Percentiles rank a stretch among this genome's conserved stretches.
Conservation (phyloP, 2,329 filamentous ascomycete species). For the Fusarium xyrophilum region DNA sequence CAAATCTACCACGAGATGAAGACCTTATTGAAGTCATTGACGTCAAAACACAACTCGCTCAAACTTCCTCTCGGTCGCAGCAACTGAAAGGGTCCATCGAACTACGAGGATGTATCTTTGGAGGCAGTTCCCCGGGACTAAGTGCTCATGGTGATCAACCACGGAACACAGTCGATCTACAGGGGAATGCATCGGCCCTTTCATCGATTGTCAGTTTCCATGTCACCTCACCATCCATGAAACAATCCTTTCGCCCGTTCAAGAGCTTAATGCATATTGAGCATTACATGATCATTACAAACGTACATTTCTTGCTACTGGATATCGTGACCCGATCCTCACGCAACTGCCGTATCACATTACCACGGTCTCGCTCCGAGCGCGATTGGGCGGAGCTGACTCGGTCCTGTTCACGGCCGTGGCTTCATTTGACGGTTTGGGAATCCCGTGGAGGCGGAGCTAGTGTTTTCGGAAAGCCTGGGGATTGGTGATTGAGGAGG, state of each 20-base stretch:
- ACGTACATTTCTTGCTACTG: neutral
- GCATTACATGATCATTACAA: slow-evolving; percentile 2
- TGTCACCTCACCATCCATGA: neutral
- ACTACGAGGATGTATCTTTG: neutral
- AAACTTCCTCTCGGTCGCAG: neutral
- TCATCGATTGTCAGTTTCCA: neutral
- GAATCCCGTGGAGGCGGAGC: neutral
- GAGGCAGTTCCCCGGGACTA: neutral
- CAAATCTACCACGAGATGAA: neutral
- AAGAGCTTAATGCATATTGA: neutral
- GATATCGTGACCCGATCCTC: neutral
- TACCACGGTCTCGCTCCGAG: neutral
- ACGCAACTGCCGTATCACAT: neutral
- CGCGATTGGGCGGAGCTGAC: neutral
- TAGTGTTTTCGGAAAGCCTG: neutral
- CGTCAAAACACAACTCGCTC: neutral
- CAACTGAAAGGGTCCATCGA: neutral
- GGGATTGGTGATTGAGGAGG: neutral
- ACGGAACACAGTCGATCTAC: neutral
- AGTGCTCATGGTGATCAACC: neutral
- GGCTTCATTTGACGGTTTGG: neutral
- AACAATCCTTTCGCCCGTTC: neutral
- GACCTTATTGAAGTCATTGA: neutral
- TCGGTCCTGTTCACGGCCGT: neutral
- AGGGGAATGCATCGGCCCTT: neutral